Evolutionary conservation across 140 eudicot genomes (phyloP).

Genomic region (Stevia rebaudiana): DNA sequence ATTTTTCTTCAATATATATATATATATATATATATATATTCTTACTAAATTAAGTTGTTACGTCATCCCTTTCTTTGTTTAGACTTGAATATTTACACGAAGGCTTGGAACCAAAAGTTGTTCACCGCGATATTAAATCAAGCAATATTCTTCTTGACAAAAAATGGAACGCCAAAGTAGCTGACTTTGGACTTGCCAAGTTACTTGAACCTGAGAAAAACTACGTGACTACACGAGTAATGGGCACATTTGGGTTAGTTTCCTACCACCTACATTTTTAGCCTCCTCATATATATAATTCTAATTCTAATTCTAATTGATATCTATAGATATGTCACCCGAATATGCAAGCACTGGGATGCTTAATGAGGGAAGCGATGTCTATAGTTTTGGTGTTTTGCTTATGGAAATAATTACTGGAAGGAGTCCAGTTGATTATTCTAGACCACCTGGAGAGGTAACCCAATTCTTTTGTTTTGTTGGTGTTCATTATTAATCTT

Average conservation of each 20-base stretch:
- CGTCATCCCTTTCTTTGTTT: slow-evolving; percentile 1
- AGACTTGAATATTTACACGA: slow-evolving; percentile 88
- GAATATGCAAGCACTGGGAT: slow-evolving; percentile 92
- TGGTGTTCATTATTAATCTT: too few relatives aligned
- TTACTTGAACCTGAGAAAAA: slow-evolving; percentile 74
- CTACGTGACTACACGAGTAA: slow-evolving; percentile 80
- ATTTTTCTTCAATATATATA: neutral
- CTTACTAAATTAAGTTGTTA: too few relatives aligned
- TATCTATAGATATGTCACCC: slow-evolving; percentile 70
- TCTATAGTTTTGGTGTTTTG: slow-evolving; percentile 82
- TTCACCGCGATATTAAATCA: slow-evolving; percentile 88
- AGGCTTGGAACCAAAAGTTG: slow-evolving; percentile 94
- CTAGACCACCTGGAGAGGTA: slow-evolving; percentile 97
- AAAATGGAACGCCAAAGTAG: slow-evolving; percentile 76
- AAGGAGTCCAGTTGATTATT: slow-evolving; percentile 85
- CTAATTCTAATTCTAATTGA: too few relatives aligned
- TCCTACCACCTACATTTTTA: too few relatives aligned
- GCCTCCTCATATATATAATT: too few relatives aligned
- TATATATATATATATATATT: too few relatives aligned
- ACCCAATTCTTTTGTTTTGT: too few relatives aligned
- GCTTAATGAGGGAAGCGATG: slow-evolving; percentile 81
- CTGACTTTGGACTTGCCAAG: slow-evolving; percentile 93
- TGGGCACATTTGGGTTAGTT: slow-evolving; percentile 92
- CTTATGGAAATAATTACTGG: slow-evolving; percentile 86
- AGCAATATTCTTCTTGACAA: slow-evolving; percentile 82